Base-by-base conservation (phyloP, 805 yeast species). In the Suhomyces prunicola region DNA sequence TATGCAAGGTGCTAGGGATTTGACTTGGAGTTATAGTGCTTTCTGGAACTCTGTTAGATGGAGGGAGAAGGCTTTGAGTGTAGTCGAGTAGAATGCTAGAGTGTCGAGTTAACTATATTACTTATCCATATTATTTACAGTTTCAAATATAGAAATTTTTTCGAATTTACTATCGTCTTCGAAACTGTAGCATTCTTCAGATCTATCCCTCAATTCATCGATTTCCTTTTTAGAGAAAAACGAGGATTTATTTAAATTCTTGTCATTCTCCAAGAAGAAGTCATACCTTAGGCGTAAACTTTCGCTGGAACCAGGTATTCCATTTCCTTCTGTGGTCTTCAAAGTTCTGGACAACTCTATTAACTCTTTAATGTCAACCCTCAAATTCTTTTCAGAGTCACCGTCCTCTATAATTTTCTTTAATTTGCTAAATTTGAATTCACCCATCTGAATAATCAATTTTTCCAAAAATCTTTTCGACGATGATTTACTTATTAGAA, bases 21-120 rank as follows among this genome's bases (percentile, higher is more conserved):
- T 93, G 60, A 92, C 97, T 4, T 93, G 98, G 98, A 87, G 96
- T 55, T 90, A 90, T 66, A 83, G 90, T 31, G 79, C 96, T 4
- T 81, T 88, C 46, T 85, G 87, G 83, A 80, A 83, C 59, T 83
- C 93, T 9, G 72, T 80, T 53, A 77, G 85, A 66, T 82, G 88
- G 85, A 83, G 94, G 67, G 57, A 62, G 29, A 79, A 68, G 58
- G 78, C 77, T 0, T 48, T 70, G 17, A 26, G 23, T 12, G 12
- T 13, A 6, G 27, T 53, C 44, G 45, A 48, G 36, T 33, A n/a
- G 33, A 29, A 29, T 29, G 33, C 33, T 29, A n/a, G 9, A 8
- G 36, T 13, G 17, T n/a, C n/a, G 17, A 33, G 6, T n/a, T n/a
- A 33, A 7, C 6, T 26, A 27, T 22, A 3, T 44, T 35, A 50